A percentile compares a stretch with the other conserved stretches of the same genome.
Evolutionary conservation across 2,329 filamentous ascomycete species (phyloP).

Genomic region (Botrytis aclada): DNA sequence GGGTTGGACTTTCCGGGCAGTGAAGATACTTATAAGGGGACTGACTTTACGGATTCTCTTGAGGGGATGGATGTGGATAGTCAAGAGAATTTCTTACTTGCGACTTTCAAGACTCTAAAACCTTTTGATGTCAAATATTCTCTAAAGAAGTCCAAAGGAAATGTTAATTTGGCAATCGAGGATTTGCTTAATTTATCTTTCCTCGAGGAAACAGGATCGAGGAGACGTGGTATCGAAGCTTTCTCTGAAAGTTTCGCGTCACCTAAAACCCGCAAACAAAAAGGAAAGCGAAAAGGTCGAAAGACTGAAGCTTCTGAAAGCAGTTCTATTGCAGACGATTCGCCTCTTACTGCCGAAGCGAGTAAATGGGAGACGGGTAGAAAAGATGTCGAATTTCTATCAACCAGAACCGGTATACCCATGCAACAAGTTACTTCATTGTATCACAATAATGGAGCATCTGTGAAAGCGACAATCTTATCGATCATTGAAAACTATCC

Average conservation of each 20-base stretch:
- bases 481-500: slow-evolving; percentile 42
- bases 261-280: slow-evolving; percentile 38
- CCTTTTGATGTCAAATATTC: slow-evolving; percentile 62
- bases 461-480: slow-evolving; percentile 52
- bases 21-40: slow-evolving; percentile 48
- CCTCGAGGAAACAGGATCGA: slow-evolving; percentile 64
- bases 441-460: slow-evolving; percentile 60
- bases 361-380: slow-evolving; percentile 59
- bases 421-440: slow-evolving; percentile 51
- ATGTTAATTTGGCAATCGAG: slow-evolving; percentile 70
- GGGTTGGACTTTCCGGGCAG: slow-evolving; percentile 31
- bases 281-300: slow-evolving; percentile 39
- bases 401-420: slow-evolving; percentile 47
- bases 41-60: slow-evolving; percentile 32
- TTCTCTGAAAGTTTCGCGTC: slow-evolving; percentile 57
- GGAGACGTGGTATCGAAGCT: slow-evolving; percentile 74
- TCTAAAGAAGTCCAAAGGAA: slow-evolving; percentile 63
- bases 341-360: neutral
- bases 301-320: slow-evolving; percentile 31
- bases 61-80: slow-evolving; percentile 52
- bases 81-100: slow-evolving; percentile 61
- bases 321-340: slow-evolving; percentile 5
- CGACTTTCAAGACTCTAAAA: slow-evolving; percentile 70
- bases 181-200: slow-evolving; percentile 76
- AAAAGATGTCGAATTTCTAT: slow-evolving; percentile 60